Conservation (phyloP, 371 early-diverging fungal species). For the Mortierella polycephala region DNA sequence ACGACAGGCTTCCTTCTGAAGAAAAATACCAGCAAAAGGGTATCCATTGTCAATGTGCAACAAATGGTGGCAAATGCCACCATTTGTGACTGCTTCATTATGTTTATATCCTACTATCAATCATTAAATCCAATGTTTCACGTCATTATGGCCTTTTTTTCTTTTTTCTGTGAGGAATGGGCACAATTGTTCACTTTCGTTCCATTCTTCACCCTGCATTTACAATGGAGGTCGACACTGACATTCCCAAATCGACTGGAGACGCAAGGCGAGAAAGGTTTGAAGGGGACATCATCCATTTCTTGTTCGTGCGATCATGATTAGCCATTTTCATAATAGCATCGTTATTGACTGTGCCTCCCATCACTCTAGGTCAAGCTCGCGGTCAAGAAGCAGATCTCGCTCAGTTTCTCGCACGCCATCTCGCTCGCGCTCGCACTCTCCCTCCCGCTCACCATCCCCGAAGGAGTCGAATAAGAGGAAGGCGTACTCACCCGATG, state of each 20-base stretch:
- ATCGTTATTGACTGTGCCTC: slow-evolving; percentile 14
- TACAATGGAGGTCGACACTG: slow-evolving; percentile 36
- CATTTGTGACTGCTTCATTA: no score
- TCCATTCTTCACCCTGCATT: not conserved
- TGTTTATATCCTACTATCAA: no score
- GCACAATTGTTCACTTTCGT: not conserved
- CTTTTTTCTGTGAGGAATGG: no score
- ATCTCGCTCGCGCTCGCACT: slow-evolving; percentile 13
- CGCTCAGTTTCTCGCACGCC: slow-evolving; percentile 24
- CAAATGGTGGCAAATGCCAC: no score
- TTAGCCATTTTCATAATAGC: not conserved
- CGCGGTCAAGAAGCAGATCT: slow-evolving; percentile 37
- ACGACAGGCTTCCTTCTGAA: no score
- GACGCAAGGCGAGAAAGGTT: slow-evolving; percentile 17
- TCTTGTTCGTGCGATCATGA: not conserved
- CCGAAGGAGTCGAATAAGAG: slow-evolving; percentile 22
- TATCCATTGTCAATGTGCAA: no score
- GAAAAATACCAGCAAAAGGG: no score
- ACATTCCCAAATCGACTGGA: slow-evolving; percentile 10
- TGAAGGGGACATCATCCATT: not conserved
- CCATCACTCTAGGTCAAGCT: slow-evolving; percentile 14
- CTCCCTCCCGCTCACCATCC: slow-evolving; percentile 28
- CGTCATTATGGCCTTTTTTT: no score
- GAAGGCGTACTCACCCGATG: slow-evolving; percentile 31
- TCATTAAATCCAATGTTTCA: no score